Percentiles rank a stretch among this genome's conserved stretches.
Conservation (phyloP, 805 yeast species). For the Gaillardinia entomophila region DNA sequence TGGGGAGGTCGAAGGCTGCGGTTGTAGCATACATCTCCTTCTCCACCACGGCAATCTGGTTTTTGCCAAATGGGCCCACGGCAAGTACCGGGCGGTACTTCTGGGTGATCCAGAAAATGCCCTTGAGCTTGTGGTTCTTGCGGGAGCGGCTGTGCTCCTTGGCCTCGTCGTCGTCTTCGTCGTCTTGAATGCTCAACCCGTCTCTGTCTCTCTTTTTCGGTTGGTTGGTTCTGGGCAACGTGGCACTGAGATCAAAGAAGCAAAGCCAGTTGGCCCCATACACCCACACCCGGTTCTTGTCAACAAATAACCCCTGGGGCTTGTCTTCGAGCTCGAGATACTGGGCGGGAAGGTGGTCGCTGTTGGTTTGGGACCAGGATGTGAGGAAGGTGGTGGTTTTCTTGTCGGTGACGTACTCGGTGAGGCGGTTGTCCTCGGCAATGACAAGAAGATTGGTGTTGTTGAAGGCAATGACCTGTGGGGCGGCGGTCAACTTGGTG, state of each 20-base stretch:
- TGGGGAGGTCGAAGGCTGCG: slow-evolving; percentile 59
- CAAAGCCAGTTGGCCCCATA: slow-evolving; percentile 83
- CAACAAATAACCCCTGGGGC: slow-evolving; percentile 65
- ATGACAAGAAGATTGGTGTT: slow-evolving; percentile 52
- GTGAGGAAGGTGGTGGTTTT: slow-evolving; percentile 39
- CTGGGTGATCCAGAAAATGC: slow-evolving; percentile 67
- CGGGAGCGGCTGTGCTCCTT: slow-evolving; percentile 6
- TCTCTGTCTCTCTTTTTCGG: slow-evolving; percentile 39
- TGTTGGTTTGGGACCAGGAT: slow-evolving; percentile 73
- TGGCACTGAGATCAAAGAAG: slow-evolving; percentile 58
- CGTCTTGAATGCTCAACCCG: slow-evolving; percentile 36
- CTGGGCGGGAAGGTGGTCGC: slow-evolving; percentile 67
- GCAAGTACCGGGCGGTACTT: slow-evolving; percentile 69
- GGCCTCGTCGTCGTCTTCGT: slow-evolving; percentile 16
- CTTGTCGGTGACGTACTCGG: slow-evolving; percentile 51
- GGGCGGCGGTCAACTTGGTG: slow-evolving; percentile 53
- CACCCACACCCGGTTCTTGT: slow-evolving; percentile 61
- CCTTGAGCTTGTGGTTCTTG: slow-evolving; percentile 8
- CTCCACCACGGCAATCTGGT: slow-evolving; percentile 70
- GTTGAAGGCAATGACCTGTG: slow-evolving; percentile 56
- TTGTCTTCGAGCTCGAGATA: slow-evolving; percentile 52
- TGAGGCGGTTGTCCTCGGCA: slow-evolving; percentile 68
- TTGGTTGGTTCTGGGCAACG: slow-evolving; percentile 38
- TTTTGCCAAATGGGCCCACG: slow-evolving; percentile 48
- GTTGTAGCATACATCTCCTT: slow-evolving; percentile 58